Evolutionary conservation across 805 yeast genomes (phyloP).

Genomic region (Dipodascus albidus): DNA sequence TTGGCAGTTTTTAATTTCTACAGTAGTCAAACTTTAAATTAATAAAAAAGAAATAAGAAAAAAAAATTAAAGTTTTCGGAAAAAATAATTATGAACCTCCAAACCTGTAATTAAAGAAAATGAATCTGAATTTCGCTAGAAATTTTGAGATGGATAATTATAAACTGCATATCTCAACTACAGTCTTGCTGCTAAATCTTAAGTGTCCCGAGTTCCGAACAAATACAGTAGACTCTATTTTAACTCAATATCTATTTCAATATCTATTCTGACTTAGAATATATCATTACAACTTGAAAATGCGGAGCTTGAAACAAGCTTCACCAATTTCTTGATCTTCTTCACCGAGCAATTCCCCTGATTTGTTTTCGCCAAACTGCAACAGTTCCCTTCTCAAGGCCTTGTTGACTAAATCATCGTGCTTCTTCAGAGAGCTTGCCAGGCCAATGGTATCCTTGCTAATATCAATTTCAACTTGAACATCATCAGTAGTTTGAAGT

Average conservation of each 20-base stretch:
- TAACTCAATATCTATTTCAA: not conserved
- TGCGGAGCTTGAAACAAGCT: constrained; percentile 64
- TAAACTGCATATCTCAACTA: not conserved
- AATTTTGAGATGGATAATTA: too few relatives aligned
- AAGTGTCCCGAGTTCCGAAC: not conserved
- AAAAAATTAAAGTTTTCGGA: too few relatives aligned
- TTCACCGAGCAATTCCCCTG: constrained; percentile 54
- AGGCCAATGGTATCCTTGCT: constrained; percentile 39
- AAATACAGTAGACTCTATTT: not conserved
- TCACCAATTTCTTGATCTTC: constrained; percentile 80
- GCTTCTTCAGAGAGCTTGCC: constrained; percentile 51
- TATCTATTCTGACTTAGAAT: not conserved
- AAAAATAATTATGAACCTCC: too few relatives aligned
- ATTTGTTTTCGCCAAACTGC: constrained; percentile 31
- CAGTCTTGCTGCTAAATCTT: not conserved
- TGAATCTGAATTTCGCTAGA: too few relatives aligned
- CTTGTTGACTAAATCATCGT: constrained; percentile 61
- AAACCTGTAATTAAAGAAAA: too few relatives aligned
- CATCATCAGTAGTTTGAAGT: constrained; percentile 89
- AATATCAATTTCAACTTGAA: constrained; percentile 69
- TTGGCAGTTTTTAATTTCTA: not conserved
- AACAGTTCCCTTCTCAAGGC: constrained; percentile 60
- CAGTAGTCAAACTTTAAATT: not conserved
- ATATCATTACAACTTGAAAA: constrained; percentile 40
- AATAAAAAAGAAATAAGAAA: not conserved